Percentiles rank a stretch among this genome's conserved stretches.
These are phyloP conservation scores for Sporobolomyces pararoseus DNA, from an alignment of 768 basidiomycete species.

Conservation along the genomic window DNA sequence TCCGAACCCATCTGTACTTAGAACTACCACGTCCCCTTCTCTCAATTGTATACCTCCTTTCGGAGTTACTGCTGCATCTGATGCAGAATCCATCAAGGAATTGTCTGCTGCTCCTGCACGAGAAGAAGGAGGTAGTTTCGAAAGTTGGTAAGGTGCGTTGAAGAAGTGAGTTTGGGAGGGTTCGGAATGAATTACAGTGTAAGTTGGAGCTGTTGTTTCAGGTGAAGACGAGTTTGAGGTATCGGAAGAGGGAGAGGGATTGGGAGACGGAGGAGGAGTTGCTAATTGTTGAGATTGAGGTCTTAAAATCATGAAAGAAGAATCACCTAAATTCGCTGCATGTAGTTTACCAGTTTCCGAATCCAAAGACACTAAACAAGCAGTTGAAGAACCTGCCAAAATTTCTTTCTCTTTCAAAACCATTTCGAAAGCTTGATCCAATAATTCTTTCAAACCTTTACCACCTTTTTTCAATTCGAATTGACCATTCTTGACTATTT, in stretches of 20 bases:
- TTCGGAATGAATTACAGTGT: conserved; percentile 11
- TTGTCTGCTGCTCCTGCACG: neutral
- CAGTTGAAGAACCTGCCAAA: conserved; percentile 38
- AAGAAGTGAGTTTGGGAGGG: conserved; percentile 31
- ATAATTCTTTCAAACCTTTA: neutral
- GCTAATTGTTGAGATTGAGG: conserved; percentile 1
- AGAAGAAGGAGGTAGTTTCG: conserved; percentile 37
- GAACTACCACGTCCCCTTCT: conserved; percentile 34
- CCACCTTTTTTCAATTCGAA: neutral
- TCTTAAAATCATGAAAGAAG: conserved; percentile 29
- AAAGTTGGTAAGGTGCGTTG: conserved; percentile 45
- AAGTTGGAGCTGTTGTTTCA: neutral
- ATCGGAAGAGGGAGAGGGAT: neutral
- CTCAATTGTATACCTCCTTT: conserved; percentile 29
- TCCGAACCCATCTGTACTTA: conserved; percentile 43
- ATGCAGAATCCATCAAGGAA: conserved; percentile 36
- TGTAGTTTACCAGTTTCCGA: conserved; percentile 24
- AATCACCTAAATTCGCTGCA: conserved; percentile 41
- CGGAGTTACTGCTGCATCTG: conserved; percentile 25
- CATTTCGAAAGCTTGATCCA: conserved; percentile 24
- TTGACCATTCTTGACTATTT: conserved; percentile 12
- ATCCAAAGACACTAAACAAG: conserved; percentile 30
- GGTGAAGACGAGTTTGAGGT: neutral
- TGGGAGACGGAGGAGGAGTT: conserved; percentile 6
- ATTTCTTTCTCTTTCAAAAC: conserved; percentile 25